These are phyloP conservation scores for Trapa incisa DNA, from an alignment of 345 rosid genomes.

Conservation along the genomic window DNA sequence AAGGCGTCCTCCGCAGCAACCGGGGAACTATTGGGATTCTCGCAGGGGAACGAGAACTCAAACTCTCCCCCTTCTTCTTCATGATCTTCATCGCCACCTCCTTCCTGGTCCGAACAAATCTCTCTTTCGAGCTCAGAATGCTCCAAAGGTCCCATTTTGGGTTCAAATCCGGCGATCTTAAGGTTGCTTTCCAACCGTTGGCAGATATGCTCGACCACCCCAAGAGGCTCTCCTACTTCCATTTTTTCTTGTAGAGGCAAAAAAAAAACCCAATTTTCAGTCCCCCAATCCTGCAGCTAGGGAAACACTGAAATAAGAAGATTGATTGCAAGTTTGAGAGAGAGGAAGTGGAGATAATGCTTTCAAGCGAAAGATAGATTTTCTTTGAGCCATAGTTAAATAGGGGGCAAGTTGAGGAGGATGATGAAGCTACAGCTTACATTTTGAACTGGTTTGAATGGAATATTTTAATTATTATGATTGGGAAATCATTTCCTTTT, in stretches of 20 bases:
- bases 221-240: not conserved
- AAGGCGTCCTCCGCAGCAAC: constrained; percentile 38
- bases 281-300: not conserved
- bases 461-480: not conserved
- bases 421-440: not conserved
- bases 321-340: not conserved
- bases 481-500: not conserved
- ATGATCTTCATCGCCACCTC: not conserved
- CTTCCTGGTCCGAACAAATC: not conserved
- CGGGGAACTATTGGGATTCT: constrained; percentile 24
- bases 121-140: not conserved
- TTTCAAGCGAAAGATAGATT: not conserved
- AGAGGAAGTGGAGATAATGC: not conserved
- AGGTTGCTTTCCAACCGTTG: constrained; percentile 1
- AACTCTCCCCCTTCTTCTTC: constrained; percentile 19
- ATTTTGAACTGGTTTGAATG: not conserved
- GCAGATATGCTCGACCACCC: not conserved
- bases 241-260: not conserved
- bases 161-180: not conserved
- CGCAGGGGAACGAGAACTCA: constrained; percentile 38
- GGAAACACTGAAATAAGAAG: not conserved
- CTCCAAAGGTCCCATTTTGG: not conserved
- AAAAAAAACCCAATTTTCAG: not conserved
- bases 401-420: not conserved
- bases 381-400: not conserved